phyloP scores from a whole-genome alignment of 2,329 filamentous ascomycete genomes.

The Macrophomina phaseolina region DNA sequence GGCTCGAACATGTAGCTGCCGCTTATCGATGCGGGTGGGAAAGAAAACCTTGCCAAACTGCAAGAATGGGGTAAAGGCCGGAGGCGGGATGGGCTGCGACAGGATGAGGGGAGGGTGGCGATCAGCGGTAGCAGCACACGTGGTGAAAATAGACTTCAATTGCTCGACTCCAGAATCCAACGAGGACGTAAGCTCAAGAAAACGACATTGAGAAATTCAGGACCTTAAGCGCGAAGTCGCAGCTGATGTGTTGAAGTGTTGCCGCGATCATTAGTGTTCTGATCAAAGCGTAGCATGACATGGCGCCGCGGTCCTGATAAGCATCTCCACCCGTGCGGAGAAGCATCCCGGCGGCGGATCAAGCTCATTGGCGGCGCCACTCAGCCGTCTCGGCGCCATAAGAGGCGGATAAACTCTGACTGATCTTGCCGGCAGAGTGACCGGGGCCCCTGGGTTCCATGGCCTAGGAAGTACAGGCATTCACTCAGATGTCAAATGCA shows the following conservation, averaged over 20 bases:
- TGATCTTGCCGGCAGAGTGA: neutral
- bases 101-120: neutral
- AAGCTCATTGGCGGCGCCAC: neutral
- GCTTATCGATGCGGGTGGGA: neutral
- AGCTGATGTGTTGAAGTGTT: neutral
- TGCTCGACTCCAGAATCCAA: neutral
- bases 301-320: slow-evolving; percentile 15
- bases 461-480: too few relatives aligned
- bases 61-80: slow-evolving; percentile 11
- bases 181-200: neutral
- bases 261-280: neutral
- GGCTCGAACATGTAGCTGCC: slow-evolving; percentile 11
- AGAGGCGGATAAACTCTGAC: neutral
- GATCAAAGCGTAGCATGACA: neutral
- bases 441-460: too few relatives aligned
- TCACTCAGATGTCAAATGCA: too few relatives aligned
- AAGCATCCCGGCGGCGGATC: slow-evolving; percentile 2
- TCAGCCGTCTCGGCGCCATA: neutral
- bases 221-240: neutral
- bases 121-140: too few relatives aligned
- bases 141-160: too few relatives aligned
- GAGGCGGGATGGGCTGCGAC: slow-evolving; percentile 2
- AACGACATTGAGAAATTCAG: neutral
- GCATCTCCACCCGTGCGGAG: slow-evolving; percentile 13
- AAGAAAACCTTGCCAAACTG: neutral